These are phyloP conservation scores for Diplodia corticola DNA, from an alignment of 2,329 filamentous ascomycete species.

Conservation along the genomic window DNA sequence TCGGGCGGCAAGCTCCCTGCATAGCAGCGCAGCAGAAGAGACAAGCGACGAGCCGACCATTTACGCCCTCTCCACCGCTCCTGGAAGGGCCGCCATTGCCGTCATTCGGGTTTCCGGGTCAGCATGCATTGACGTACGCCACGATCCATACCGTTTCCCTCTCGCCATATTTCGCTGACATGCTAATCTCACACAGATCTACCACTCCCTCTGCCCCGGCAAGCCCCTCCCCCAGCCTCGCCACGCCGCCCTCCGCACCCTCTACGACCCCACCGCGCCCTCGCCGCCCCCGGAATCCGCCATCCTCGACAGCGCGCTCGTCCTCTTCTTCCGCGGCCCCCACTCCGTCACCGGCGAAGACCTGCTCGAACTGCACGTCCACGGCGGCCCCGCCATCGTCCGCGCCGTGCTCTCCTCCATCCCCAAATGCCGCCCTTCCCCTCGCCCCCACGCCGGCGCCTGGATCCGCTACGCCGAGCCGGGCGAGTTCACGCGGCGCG, in stretches of 20 bases:
- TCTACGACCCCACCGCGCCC: constrained; percentile 59
- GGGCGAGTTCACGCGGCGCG: constrained; percentile 90
- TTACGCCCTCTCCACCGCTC: constrained; percentile 85
- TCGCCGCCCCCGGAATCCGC: constrained; percentile 42
- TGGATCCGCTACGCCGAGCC: constrained; percentile 84
- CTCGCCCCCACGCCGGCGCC: not conserved
- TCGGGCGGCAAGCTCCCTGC: not conserved
- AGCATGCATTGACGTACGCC: constrained; percentile 64
- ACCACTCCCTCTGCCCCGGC: constrained; percentile 61
- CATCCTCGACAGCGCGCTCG: constrained; percentile 73
- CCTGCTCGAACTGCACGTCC: constrained; percentile 89
- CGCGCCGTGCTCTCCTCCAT: constrained; percentile 83
- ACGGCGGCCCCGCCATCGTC: constrained; percentile 86
- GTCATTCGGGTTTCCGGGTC: constrained; percentile 85
- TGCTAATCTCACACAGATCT: constrained; percentile 56
- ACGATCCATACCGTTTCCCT: not conserved
- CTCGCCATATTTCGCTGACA: constrained; percentile 3
- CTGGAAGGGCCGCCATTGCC: constrained; percentile 85
- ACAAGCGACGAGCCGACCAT: constrained; percentile 59
- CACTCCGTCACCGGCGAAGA: constrained; percentile 90
- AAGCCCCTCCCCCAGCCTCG: constrained; percentile 58
- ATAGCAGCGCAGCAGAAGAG: not conserved
- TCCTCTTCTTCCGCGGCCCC: constrained; percentile 80
- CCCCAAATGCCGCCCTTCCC: constrained; percentile 47
- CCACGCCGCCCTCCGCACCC: constrained; percentile 69